Conservation (phyloP, 2,329 filamentous ascomycete genomes). For the Botrytis fragariae region DNA sequence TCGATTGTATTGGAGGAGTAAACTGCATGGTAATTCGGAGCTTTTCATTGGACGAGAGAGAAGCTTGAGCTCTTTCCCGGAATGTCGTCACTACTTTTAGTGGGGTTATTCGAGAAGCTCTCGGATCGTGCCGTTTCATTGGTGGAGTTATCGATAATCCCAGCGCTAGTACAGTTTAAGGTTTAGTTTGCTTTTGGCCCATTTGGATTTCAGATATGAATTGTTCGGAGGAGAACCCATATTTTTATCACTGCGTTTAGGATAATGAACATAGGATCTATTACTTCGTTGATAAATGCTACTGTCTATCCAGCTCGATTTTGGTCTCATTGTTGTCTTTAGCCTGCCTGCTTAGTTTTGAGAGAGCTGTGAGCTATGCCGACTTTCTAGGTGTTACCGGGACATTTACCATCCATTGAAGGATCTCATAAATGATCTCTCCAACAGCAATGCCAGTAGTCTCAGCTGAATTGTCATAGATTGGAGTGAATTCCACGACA, state of each 20-base stretch:
- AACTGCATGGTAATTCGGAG: constrained; percentile 11
- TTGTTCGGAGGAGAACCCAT: not conserved
- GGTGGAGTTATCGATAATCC: not conserved
- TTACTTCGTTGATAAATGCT: not conserved
- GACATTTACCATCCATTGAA: constrained; percentile 37
- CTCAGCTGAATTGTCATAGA: constrained; percentile 38
- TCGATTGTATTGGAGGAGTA: not conserved
- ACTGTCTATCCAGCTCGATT: not conserved
- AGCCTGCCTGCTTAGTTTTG: not conserved
- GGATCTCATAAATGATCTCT: constrained; percentile 35
- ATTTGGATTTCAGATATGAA: not conserved
- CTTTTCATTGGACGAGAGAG: not conserved
- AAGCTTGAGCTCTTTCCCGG: not conserved
- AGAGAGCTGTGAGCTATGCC: not conserved
- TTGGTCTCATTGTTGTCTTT: not conserved
- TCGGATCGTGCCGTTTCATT: not conserved
- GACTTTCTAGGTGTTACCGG: constrained; percentile 25
- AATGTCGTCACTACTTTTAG: not conserved
- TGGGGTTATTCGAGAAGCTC: not conserved
- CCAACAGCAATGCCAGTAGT: constrained; percentile 35
- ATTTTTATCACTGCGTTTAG: not conserved
- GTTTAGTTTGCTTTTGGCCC: not conserved
- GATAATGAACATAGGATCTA: not conserved
- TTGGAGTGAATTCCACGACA: constrained; percentile 37
- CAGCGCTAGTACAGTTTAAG: not conserved